phyloP scores from a whole-genome alignment of 169 alveolate genomes.

The Babesia ovis region DNA sequence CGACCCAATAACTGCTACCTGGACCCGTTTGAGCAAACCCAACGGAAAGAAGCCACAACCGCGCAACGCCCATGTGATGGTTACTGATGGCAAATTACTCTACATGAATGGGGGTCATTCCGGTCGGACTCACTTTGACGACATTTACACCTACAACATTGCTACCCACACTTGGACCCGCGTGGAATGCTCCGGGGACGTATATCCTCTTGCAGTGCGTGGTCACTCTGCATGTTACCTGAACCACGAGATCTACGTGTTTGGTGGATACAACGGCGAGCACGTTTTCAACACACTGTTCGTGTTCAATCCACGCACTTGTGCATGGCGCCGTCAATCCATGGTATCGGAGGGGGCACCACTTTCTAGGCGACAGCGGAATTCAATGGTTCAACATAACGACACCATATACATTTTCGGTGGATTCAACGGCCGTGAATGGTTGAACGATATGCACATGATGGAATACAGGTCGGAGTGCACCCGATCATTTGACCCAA shows the following conservation, averaged over 20 bases:
- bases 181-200: conserved; percentile 54
- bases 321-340: conserved; percentile 55
- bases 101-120: conserved; percentile 76
- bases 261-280: conserved; percentile 79
- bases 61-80: conserved; percentile 76
- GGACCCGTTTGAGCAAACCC: conserved; percentile 71
- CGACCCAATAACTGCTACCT: conserved; percentile 57
- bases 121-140: conserved; percentile 71
- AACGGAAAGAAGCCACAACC: conserved; percentile 70
- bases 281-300: conserved; percentile 61
- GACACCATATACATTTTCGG: conserved; percentile 70
- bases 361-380: conserved; percentile 52
- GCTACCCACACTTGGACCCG: conserved; percentile 67
- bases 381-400: conserved; percentile 30
- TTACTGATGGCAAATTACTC: conserved; percentile 66
- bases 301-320: conserved; percentile 61
- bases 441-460: conserved; percentile 72
- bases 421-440: conserved; percentile 72
- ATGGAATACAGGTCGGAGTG: conserved; percentile 41
- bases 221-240: conserved; percentile 69
- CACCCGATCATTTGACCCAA: conserved; percentile 30
- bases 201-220: conserved; percentile 73
- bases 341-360: conserved; percentile 32
- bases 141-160: conserved; percentile 62
- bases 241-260: conserved; percentile 68